These are phyloP conservation scores for Tylopilus plumbeoviolaceoides DNA, from an alignment of 768 basidiomycete species.

Conservation along the genomic window DNA sequence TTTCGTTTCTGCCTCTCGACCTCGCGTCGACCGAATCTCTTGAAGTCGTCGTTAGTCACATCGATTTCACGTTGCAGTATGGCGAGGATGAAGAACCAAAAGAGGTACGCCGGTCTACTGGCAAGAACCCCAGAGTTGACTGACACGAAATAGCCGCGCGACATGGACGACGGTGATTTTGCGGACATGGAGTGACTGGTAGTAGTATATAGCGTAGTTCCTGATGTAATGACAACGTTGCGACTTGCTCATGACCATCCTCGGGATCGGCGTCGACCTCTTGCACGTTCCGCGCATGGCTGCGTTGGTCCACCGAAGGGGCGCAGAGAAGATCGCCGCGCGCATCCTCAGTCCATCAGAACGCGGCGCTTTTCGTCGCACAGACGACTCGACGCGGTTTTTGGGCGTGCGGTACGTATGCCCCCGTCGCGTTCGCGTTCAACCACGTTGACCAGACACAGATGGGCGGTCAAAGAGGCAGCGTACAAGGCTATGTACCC, in stretches of 20 bases:
- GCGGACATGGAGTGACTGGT: constrained; percentile 55
- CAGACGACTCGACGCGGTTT: constrained; percentile 39
- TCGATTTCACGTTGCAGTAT: constrained; percentile 98
- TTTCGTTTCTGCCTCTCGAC: constrained; percentile 94
- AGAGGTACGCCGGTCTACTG: constrained; percentile 51
- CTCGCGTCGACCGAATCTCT: constrained; percentile 86
- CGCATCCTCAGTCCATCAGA: constrained; percentile 58
- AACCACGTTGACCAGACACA: constrained; percentile 27
- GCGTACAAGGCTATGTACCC: constrained; percentile 85
- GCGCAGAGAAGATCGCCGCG: constrained; percentile 43
- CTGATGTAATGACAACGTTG: background rate
- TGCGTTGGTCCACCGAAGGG: constrained; percentile 47
- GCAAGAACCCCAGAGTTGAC: constrained; percentile 3
- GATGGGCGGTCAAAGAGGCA: constrained; percentile 84
- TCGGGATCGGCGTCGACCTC: constrained; percentile 77
- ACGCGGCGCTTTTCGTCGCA: constrained; percentile 33
- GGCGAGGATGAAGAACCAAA: constrained; percentile 98
- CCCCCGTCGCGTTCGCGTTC: background rate
- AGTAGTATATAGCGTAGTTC: background rate
- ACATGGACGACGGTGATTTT: constrained; percentile 93
- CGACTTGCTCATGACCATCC: constrained; percentile 46
- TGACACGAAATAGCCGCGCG: constrained; percentile 61
- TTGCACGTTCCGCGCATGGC: constrained; percentile 64
- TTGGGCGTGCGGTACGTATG: constrained; percentile 64
- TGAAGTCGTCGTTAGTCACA: constrained; percentile 87